Percentiles rank a stretch among this genome's conserved stretches.
Conservation (phyloP, 2,329 filamentous ascomycete species). For the Paecilomyces variotii region DNA sequence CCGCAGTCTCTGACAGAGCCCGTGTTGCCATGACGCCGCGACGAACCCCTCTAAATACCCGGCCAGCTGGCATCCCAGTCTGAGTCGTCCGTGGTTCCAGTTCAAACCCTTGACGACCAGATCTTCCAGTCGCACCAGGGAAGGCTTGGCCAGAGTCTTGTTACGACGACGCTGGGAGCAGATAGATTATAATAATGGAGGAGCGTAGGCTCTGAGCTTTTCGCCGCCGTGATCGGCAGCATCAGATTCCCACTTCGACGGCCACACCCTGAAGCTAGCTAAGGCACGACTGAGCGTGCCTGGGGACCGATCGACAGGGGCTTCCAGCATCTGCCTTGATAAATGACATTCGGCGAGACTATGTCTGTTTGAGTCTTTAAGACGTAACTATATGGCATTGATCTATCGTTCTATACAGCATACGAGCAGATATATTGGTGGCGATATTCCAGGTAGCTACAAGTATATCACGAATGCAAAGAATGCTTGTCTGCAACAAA, state of each 20-base stretch:
- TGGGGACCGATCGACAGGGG: neutral
- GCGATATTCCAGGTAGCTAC: no score
- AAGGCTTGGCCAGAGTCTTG: neutral
- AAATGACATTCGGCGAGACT: neutral
- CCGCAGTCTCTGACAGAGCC: neutral
- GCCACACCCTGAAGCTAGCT: neutral
- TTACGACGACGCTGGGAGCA: neutral
- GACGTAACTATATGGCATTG: neutral
- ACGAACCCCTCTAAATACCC: neutral
- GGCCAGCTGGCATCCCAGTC: neutral
- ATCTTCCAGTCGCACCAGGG: neutral
- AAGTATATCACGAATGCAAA: no score
- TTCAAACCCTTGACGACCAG: neutral
- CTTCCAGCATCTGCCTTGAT: neutral
- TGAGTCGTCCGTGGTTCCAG: neutral
- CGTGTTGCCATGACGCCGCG: neutral
- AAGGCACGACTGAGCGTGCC: neutral
- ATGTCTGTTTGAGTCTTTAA: neutral
- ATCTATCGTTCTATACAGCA: neutral
- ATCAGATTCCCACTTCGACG: neutral
- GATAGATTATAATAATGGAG: neutral
- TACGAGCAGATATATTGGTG: neutral
- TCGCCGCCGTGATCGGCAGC: neutral
- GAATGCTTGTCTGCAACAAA: no score
- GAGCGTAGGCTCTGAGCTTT: neutral